Evolutionary conservation across 768 basidiomycete species (phyloP).

Genomic region (Polyporus arcularius): DNA sequence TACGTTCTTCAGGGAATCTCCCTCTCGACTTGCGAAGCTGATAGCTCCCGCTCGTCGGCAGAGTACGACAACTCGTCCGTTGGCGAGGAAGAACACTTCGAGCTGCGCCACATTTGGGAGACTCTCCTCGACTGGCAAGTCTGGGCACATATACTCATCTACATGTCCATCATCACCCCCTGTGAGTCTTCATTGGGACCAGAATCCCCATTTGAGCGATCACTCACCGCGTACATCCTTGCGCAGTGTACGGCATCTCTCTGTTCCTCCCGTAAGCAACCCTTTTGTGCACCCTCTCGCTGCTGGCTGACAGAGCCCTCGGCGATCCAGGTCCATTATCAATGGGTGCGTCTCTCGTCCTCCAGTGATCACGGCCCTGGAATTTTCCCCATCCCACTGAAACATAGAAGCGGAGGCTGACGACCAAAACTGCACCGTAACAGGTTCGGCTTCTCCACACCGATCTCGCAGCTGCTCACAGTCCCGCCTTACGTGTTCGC

Average conservation of each 20-base stretch:
- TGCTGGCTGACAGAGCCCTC: background rate
- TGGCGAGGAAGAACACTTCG: constrained; percentile 63
- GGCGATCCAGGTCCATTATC: constrained; percentile 8
- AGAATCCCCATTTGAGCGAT: background rate
- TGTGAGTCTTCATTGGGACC: constrained; percentile 40
- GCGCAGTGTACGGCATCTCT: constrained; percentile 66
- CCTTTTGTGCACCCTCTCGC: too few species aligned
- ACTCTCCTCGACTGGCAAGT: constrained; percentile 58
- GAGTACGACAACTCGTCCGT: constrained; percentile 59
- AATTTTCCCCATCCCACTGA: background rate
- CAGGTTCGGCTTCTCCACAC: constrained; percentile 59
- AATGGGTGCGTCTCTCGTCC: constrained; percentile 9
- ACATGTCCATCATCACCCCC: constrained; percentile 59
- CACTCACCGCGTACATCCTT: too few species aligned
- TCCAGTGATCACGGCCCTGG: background rate
- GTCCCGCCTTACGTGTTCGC: constrained; percentile 66
- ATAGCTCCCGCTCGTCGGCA: constrained; percentile 27
- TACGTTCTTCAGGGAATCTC: too few species aligned
- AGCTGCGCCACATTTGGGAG: constrained; percentile 51
- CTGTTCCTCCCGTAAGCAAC: constrained; percentile 69
- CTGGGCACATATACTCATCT: constrained; percentile 53
- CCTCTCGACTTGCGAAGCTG: too few species aligned
- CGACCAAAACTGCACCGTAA: background rate
- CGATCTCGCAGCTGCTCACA: constrained; percentile 63
- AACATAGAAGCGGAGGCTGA: background rate